phyloP scores from a whole-genome alignment of 2,329 filamentous ascomycete species.

The Aspergillus nomiae region DNA sequence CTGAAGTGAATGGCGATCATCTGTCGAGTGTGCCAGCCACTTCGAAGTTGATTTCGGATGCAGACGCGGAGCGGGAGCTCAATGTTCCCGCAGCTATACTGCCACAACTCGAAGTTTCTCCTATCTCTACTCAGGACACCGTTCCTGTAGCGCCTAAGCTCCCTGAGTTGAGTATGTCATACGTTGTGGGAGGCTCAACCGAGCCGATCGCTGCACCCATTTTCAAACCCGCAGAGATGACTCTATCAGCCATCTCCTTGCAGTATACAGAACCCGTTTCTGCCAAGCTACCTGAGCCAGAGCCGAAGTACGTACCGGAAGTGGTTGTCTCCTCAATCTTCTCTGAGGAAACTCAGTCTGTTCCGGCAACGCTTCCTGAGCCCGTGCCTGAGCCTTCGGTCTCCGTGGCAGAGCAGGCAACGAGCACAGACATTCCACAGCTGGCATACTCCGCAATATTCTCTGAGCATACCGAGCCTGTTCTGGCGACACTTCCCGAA shows the following conservation, averaged over 20 bases:
- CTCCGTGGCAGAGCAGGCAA: conserved; percentile 21
- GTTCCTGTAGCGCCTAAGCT: conserved; percentile 44
- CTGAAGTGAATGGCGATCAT: conserved; percentile 27
- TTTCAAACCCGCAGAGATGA: conserved; percentile 23
- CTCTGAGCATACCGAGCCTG: conserved; percentile 28
- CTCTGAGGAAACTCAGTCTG: conserved; percentile 25
- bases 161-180: conserved; percentile 38
- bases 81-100: conserved; percentile 19
- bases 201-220: conserved; percentile 27
- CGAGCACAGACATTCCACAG: conserved; percentile 19
- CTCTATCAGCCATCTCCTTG: conserved; percentile 38
- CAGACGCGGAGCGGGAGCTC: conserved; percentile 18
- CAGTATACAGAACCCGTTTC: conserved; percentile 29
- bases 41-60: conserved; percentile 45
- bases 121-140: conserved; percentile 37
- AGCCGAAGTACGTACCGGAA: conserved; percentile 21
- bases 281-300: conserved; percentile 14
- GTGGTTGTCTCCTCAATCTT: conserved; percentile 27
- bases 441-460: conserved; percentile 33
- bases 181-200: conserved; percentile 32
- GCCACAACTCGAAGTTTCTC: conserved; percentile 33
- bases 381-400: conserved; percentile 22
- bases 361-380: conserved; percentile 22
- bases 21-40: conserved; percentile 38
- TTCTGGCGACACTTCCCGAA: conserved; percentile 22